A percentile compares a stretch with the other conserved stretches of the same genome.
Evolutionary conservation across 2,329 filamentous ascomycete species (phyloP).

Genomic region (Plenodomus biglobosus): DNA sequence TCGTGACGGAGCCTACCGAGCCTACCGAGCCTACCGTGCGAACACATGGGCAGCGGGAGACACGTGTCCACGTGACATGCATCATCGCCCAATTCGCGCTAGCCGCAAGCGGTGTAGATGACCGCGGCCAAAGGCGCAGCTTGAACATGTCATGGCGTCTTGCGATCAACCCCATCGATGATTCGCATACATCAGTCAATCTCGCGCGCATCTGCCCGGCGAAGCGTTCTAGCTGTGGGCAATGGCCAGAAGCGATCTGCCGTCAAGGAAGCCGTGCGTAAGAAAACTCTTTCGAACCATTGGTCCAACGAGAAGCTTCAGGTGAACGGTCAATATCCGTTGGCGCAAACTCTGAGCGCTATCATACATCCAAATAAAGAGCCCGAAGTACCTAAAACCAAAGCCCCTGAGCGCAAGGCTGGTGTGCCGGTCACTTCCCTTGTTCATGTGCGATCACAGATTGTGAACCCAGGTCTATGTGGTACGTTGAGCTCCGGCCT

Average conservation of each 20-base stretch:
- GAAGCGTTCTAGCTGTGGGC: conserved; percentile 1
- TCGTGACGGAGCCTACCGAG: too few relatives aligned
- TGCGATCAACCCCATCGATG: conserved; percentile 7
- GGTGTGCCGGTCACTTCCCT: not conserved
- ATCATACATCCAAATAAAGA: conserved; percentile 11
- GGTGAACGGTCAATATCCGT: conserved; percentile 16
- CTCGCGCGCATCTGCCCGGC: conserved; percentile 8
- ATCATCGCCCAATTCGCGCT: conserved; percentile 2
- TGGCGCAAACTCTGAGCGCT: conserved; percentile 12
- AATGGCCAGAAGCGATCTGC: conserved; percentile 5
- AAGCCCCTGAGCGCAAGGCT: not conserved
- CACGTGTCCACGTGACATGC: conserved; percentile 10
- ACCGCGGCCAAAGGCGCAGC: conserved; percentile 6
- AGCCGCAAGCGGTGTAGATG: conserved; percentile 6
- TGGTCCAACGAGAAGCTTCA: conserved; percentile 20
- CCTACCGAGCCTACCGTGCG: not conserved
- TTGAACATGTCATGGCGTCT: not conserved
- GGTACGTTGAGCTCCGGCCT: conserved; percentile 40
- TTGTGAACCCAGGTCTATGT: conserved; percentile 51
- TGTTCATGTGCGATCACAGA: conserved; percentile 29
- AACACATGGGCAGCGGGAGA: not conserved
- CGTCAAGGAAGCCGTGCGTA: conserved; percentile 1
- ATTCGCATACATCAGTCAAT: conserved; percentile 18
- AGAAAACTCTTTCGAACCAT: conserved; percentile 1
- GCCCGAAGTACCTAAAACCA: not conserved